Evolutionary conservation across 129 eudicot genomes (phyloP).

Genomic region (Flaveria sonorensis): DNA sequence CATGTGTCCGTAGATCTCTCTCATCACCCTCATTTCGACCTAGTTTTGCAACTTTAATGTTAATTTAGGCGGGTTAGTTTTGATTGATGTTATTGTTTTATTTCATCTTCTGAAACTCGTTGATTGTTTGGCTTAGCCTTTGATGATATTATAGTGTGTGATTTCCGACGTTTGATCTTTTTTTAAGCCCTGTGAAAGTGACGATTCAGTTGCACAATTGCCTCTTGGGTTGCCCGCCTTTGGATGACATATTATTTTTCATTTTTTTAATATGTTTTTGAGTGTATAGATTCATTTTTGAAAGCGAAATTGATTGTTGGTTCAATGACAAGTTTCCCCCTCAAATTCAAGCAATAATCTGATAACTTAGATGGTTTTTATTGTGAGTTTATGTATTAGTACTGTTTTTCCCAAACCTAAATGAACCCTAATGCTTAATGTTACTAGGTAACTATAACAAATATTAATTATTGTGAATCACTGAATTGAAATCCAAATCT

Average conservation of each 20-base stretch:
- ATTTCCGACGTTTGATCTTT: not conserved
- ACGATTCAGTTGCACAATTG: not conserved
- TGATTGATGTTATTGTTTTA: not conserved
- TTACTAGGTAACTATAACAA: no score
- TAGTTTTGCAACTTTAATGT: not conserved
- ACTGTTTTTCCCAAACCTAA: no score
- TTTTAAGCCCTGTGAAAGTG: not conserved
- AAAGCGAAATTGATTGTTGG: no score
- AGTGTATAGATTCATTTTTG: not conserved
- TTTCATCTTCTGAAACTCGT: no score
- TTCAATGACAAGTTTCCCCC: not conserved
- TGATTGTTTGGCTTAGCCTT: not conserved
- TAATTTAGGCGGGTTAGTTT: not conserved
- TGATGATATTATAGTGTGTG: not conserved
- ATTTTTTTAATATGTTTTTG: not conserved
- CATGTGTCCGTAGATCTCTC: not conserved
- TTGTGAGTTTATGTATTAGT: no score
- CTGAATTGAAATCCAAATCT: no score
- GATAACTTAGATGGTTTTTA: not conserved
- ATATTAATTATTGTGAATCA: no score
- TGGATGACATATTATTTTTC: not conserved
- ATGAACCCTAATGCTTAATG: no score
- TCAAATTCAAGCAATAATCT: not conserved
- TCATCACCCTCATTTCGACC: not conserved
- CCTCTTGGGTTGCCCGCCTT: not conserved